These are phyloP conservation scores for Mycena belliarum DNA, from an alignment of 768 basidiomycete species.

Conservation along the genomic window DNA sequence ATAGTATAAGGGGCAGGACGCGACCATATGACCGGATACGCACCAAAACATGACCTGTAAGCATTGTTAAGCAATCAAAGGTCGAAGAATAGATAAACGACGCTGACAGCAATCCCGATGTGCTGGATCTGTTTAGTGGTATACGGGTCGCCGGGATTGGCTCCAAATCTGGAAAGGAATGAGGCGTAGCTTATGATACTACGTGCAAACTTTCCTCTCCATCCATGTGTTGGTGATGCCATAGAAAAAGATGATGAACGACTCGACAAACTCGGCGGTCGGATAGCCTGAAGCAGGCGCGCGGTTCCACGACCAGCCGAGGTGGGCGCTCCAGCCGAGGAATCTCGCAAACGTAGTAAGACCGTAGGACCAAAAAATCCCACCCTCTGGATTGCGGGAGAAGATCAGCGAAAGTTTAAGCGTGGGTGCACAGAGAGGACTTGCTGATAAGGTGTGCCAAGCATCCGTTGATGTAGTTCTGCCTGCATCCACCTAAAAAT, in stretches of 20 bases:
- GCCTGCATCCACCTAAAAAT: constrained; percentile 66
- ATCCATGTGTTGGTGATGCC: constrained; percentile 95
- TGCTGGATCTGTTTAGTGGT: constrained; percentile 93
- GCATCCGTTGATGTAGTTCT: constrained; percentile 76
- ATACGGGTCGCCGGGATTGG: constrained; percentile 75
- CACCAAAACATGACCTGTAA: constrained; percentile 76
- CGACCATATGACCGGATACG: neutral
- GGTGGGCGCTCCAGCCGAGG: constrained; percentile 81
- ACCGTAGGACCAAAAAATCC: constrained; percentile 92
- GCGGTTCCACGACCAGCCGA: constrained; percentile 96
- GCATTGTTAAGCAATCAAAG: constrained; percentile 1
- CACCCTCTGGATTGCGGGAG: constrained; percentile 61
- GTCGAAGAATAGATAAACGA: neutral
- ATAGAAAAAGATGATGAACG: constrained; percentile 81
- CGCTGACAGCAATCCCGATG: constrained; percentile 82
- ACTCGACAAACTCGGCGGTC: constrained; percentile 80
- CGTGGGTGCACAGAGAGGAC: constrained; percentile 28
- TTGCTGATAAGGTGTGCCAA: constrained; percentile 90
- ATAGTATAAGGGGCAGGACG: neutral
- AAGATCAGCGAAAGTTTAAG: constrained; percentile 4
- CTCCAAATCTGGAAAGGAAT: constrained; percentile 65
- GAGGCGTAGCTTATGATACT: neutral
- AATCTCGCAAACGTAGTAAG: constrained; percentile 91
- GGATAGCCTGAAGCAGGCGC: constrained; percentile 50
- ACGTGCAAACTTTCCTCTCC: constrained; percentile 48